Percentiles rank a stretch among this genome's conserved stretches.
These are phyloP conservation scores for Chloromonas sp. DNA, from an alignment of 163 green algal species.

Conservation along the genomic window DNA sequence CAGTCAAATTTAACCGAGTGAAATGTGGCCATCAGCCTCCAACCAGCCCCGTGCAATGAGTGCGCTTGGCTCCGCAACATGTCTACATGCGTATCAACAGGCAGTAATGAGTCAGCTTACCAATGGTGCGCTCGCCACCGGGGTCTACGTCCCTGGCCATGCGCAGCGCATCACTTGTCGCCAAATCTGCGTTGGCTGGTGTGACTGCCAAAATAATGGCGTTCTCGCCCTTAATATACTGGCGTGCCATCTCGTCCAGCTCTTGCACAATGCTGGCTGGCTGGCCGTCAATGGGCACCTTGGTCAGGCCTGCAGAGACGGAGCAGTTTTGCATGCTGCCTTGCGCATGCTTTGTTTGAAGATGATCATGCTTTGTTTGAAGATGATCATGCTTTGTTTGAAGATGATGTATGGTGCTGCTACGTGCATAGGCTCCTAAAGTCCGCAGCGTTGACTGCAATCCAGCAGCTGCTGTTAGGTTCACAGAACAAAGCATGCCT, in stretches of 20 bases:
- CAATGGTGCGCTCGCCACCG: conserved; percentile 73
- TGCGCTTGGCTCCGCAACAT: background rate
- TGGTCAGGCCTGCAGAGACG: conserved; percentile 70
- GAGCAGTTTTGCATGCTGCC: no score
- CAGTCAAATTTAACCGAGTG: no score
- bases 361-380: no score
- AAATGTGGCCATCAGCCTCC: background rate
- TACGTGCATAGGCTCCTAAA: no score
- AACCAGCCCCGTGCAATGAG: background rate
- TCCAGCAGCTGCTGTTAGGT: background rate
- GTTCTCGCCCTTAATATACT: conserved; percentile 88
- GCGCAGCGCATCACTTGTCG: conserved; percentile 86
- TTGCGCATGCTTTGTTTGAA: no score
- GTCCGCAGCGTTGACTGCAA: no score
- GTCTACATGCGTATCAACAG: background rate
- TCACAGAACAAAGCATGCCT: no score
- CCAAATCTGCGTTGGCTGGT: conserved; percentile 91
- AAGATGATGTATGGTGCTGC: no score
- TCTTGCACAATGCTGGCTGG: conserved; percentile 84
- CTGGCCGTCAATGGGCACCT: conserved; percentile 94
- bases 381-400: no score
- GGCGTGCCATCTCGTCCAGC: conserved; percentile 78
- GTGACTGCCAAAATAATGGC: conserved; percentile 93
- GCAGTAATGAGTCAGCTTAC: conserved; percentile 6
- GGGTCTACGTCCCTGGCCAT: conserved; percentile 83